A percentile compares a stretch with the other conserved stretches of the same genome.
Evolutionary conservation across 768 basidiomycete species (phyloP).

Genomic region (Amyloporia xantha): DNA sequence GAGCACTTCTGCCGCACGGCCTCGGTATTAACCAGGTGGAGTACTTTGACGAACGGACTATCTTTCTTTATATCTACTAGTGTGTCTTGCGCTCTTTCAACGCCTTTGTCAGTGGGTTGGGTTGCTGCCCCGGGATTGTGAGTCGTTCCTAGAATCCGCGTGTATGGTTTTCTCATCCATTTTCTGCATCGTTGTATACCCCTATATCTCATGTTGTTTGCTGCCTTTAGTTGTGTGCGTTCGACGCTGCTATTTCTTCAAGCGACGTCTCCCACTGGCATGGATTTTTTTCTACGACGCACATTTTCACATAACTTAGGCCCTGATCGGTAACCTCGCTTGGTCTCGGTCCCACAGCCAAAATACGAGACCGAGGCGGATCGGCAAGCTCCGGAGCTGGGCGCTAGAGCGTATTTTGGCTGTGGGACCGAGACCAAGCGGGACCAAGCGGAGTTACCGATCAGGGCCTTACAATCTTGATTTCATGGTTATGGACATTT

Average conservation of each 20-base stretch:
- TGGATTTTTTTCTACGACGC: not conserved
- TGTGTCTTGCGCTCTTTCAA: not conserved
- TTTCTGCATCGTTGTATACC: not conserved
- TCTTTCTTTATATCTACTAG: not conserved
- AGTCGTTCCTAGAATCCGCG: not conserved
- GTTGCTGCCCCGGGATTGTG: slow-evolving; percentile 1
- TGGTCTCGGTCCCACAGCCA: too few species aligned
- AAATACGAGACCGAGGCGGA: too few species aligned
- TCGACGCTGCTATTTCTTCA: not conserved
- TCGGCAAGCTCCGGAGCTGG: too few species aligned
- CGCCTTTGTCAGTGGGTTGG: not conserved
- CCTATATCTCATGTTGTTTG: not conserved
- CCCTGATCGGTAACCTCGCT: too few species aligned
- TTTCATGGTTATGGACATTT: not conserved
- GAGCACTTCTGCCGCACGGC: slow-evolving; percentile 15
- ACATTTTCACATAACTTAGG: not conserved
- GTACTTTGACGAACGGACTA: not conserved
- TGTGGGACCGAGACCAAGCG: too few species aligned
- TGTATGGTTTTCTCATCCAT: not conserved
- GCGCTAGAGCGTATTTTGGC: too few species aligned
- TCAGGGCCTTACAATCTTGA: too few species aligned
- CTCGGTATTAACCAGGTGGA: slow-evolving; percentile 2
- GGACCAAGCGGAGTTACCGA: too few species aligned
- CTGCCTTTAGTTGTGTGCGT: not conserved
- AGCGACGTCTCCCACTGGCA: not conserved